Conservation (phyloP, 192 early-diverging fungal genomes). For the Coemansia sp. region DNA sequence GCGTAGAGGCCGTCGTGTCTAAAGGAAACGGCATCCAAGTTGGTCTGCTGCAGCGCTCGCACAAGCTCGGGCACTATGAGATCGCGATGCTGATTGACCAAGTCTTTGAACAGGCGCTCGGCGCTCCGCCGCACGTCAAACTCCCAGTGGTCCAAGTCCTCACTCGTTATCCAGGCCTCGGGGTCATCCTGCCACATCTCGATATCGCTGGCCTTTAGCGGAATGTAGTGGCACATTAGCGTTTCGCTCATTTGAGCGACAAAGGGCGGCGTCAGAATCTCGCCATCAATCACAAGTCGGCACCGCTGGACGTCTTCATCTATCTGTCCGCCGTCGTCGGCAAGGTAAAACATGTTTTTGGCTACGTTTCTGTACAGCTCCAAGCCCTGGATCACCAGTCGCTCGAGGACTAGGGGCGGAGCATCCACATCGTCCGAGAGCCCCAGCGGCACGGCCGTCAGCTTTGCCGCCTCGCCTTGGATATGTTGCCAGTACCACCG, state of each 20-base stretch:
- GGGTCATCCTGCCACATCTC: slow-evolving; percentile 83
- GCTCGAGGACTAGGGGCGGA: slow-evolving; percentile 53
- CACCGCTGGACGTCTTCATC: slow-evolving; percentile 59
- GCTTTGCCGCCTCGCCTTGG: slow-evolving; percentile 20
- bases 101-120: slow-evolving; percentile 80
- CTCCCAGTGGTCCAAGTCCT: slow-evolving; percentile 86
- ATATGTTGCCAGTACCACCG: slow-evolving; percentile 77
- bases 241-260: slow-evolving; percentile 68
- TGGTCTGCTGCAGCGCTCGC: slow-evolving; percentile 17
- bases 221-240: slow-evolving; percentile 75
- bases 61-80: slow-evolving; percentile 24
- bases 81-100: slow-evolving; percentile 63
- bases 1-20: slow-evolving; percentile 62
- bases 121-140: slow-evolving; percentile 79
- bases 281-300: slow-evolving; percentile 58
- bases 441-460: slow-evolving; percentile 14
- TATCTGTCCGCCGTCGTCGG: slow-evolving; percentile 23
- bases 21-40: not conserved
- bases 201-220: slow-evolving; percentile 70
- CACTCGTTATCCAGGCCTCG: slow-evolving; percentile 79
- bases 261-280: slow-evolving; percentile 73
- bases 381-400: slow-evolving; percentile 76
- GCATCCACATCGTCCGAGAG: not conserved
- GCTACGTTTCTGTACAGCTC: slow-evolving; percentile 55
- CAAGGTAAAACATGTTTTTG: slow-evolving; percentile 44